These are phyloP conservation scores for Penicillium salamii DNA, from an alignment of 495 filamentous ascomycete genomes.

Conservation along the genomic window DNA sequence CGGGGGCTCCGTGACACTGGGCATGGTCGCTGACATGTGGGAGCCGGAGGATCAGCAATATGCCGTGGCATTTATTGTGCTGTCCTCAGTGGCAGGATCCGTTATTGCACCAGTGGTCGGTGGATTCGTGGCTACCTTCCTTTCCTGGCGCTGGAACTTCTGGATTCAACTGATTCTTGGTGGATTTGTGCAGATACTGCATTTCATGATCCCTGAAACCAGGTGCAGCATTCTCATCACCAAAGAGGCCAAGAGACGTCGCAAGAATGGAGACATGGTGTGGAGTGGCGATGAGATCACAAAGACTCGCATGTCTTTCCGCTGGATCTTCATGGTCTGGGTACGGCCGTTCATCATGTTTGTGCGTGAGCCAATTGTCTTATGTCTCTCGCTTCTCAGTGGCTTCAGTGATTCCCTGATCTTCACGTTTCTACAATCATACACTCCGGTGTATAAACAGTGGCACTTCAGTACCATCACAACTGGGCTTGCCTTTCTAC, in stretches of 20 bases:
- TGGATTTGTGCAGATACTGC: constrained; percentile 60
- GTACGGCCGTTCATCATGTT: constrained; percentile 77
- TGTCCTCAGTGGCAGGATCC: constrained; percentile 75
- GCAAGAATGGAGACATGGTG: constrained; percentile 53
- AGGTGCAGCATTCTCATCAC: constrained; percentile 66
- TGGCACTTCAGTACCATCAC: constrained; percentile 58
- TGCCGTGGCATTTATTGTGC: constrained; percentile 72
- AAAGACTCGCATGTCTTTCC: constrained; percentile 45
- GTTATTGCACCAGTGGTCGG: constrained; percentile 76
- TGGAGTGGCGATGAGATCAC: constrained; percentile 66
- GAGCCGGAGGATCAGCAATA: constrained; percentile 62
- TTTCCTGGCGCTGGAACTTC: constrained; percentile 72
- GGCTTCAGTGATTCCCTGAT: constrained; percentile 80
- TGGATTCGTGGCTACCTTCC: constrained; percentile 66
- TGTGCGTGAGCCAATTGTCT: constrained; percentile 71
- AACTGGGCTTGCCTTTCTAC: constrained; percentile 61
- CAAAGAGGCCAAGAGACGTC: constrained; percentile 59
- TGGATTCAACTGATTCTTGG: constrained; percentile 82
- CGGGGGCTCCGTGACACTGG: constrained; percentile 77
- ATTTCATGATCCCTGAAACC: constrained; percentile 66
- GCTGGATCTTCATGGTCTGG: constrained; percentile 61
- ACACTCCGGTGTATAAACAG: constrained; percentile 61
- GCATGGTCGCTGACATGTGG: constrained; percentile 84
- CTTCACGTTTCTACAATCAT: constrained; percentile 74
- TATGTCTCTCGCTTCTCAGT: constrained; percentile 66